Percentiles rank a stretch among this genome's conserved stretches.
Evolutionary conservation across 2,329 filamentous ascomycete genomes (phyloP).

Genomic region (Scorias spongiosa): DNA sequence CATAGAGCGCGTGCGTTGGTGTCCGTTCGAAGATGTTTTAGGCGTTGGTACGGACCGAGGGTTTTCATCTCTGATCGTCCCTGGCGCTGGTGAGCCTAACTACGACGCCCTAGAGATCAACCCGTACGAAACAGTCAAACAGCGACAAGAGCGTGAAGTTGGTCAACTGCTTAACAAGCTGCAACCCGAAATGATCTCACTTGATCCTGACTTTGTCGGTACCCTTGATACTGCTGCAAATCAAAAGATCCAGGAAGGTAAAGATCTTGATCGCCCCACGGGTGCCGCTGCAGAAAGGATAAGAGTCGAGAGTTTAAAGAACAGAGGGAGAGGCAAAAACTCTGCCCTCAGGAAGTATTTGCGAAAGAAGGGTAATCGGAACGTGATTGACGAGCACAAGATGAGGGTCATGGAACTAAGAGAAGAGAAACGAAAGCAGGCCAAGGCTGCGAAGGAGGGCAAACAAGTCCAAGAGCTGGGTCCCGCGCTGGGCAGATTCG

Average conservation of each 20-base stretch:
- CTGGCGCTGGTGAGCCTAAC: conserved; percentile 92
- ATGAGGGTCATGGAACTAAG: conserved; percentile 72
- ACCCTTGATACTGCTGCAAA: conserved; percentile 70
- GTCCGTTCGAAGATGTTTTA: conserved; percentile 85
- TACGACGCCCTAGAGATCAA: conserved; percentile 88
- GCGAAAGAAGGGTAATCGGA: conserved; percentile 81
- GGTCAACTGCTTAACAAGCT: conserved; percentile 84
- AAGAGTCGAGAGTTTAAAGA: conserved; percentile 46
- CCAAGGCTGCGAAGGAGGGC: conserved; percentile 49
- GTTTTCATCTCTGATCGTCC: conserved; percentile 79
- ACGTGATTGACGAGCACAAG: conserved; percentile 91
- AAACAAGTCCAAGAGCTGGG: conserved; percentile 65
- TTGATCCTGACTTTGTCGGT: conserved; percentile 85
- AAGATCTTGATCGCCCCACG: conserved; percentile 57
- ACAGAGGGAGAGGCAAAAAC: conserved; percentile 78
- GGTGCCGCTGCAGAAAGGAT: conserved; percentile 33
- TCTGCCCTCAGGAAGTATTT: conserved; percentile 75
- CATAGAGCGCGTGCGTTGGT: conserved; percentile 76
- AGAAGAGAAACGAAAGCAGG: conserved; percentile 50
- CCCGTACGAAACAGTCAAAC: conserved; percentile 85
- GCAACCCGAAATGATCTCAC: conserved; percentile 88
- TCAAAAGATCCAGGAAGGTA: conserved; percentile 60
- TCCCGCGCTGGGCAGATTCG: conserved; percentile 75
- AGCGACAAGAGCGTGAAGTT: conserved; percentile 86
- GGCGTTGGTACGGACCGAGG: conserved; percentile 73